Percentiles rank a stretch among this genome's conserved stretches.
These are phyloP conservation scores for Penicillium herquei DNA, from an alignment of 495 filamentous ascomycete species.

Conservation along the genomic window DNA sequence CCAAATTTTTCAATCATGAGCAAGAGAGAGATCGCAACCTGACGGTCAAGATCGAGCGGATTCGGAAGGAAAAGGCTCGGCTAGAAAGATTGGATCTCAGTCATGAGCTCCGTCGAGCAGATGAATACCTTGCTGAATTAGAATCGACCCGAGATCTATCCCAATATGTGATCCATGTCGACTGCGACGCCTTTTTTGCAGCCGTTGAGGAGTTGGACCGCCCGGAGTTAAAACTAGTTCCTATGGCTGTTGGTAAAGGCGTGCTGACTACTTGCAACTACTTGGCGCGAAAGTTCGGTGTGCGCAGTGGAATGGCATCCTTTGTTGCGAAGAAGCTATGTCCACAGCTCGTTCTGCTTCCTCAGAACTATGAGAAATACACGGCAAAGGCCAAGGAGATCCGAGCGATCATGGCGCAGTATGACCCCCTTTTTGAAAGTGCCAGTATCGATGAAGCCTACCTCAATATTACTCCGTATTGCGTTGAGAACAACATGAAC, in stretches of 20 bases:
- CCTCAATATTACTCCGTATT: conserved; percentile 91
- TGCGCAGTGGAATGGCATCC: conserved; percentile 89
- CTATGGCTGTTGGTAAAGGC: conserved; percentile 90
- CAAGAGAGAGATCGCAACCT: conserved; percentile 77
- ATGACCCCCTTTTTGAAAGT: conserved; percentile 88
- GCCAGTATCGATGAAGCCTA: conserved; percentile 96
- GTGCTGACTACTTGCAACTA: conserved; percentile 97
- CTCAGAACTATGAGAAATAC: conserved; percentile 88
- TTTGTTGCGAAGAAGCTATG: conserved; percentile 96
- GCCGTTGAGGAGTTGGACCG: conserved; percentile 91
- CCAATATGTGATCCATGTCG: conserved; percentile 84
- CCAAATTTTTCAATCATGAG: conserved; percentile 95
- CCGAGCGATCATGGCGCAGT: conserved; percentile 74
- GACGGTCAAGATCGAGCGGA: conserved; percentile 82
- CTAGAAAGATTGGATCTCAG: conserved; percentile 75
- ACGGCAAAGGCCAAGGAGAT: conserved; percentile 86
- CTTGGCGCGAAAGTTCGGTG: conserved; percentile 82
- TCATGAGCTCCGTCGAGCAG: conserved; percentile 68
- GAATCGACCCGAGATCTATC: conserved; percentile 77
- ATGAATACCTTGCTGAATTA: conserved; percentile 77
- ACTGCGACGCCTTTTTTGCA: conserved; percentile 98
- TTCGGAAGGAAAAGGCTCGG: conserved; percentile 70
- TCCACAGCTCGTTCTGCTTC: conserved; percentile 78
- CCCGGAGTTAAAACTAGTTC: conserved; percentile 83
- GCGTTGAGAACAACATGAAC: conserved; percentile 60